phyloP scores from a whole-genome alignment of 2,329 filamentous ascomycete species.

The Elsinoe necatrix region DNA sequence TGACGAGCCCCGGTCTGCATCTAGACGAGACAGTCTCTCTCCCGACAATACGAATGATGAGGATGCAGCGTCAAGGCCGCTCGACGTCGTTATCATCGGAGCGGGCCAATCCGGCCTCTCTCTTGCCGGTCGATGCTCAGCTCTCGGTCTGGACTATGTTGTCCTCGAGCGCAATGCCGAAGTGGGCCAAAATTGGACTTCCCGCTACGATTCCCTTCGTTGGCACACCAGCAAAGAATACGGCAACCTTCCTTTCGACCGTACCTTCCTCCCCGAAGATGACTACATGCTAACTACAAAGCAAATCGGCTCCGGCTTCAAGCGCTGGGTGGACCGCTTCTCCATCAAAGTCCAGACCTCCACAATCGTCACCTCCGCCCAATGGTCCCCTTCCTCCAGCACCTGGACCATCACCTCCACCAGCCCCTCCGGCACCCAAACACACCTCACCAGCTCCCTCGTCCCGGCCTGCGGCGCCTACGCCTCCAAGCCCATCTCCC shows the following conservation, averaged over 20 bases:
- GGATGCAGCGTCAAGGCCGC: conserved; percentile 17
- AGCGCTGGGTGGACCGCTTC: conserved; percentile 31
- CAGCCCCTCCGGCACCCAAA: neutral
- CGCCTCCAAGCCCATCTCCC: conserved; percentile 22
- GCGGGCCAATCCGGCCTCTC: conserved; percentile 40
- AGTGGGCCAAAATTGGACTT: conserved; percentile 40
- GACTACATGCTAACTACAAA: conserved; percentile 25
- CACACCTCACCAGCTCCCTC: conserved; percentile 24
- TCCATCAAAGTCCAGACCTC: conserved; percentile 35
- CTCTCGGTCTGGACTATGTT: conserved; percentile 36
- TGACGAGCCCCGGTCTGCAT: conserved; percentile 23
- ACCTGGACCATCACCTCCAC: conserved; percentile 30
- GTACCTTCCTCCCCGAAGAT: conserved; percentile 29
- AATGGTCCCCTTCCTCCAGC: conserved; percentile 31
- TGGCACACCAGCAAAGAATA: conserved; percentile 35
- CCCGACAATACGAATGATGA: neutral
- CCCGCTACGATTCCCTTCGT: conserved; percentile 39
- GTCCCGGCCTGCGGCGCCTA: conserved; percentile 30
- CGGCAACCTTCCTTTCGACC: conserved; percentile 31
- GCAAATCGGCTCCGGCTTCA: conserved; percentile 33
- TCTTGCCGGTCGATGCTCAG: conserved; percentile 36
- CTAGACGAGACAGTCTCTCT: conserved; percentile 24
- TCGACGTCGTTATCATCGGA: conserved; percentile 31
- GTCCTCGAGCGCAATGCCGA: conserved; percentile 38
- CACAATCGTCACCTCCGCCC: conserved; percentile 31